These are phyloP conservation scores for Stagonosporopsis tanaceti DNA, from an alignment of 2,329 filamentous ascomycete genomes.

Conservation along the genomic window DNA sequence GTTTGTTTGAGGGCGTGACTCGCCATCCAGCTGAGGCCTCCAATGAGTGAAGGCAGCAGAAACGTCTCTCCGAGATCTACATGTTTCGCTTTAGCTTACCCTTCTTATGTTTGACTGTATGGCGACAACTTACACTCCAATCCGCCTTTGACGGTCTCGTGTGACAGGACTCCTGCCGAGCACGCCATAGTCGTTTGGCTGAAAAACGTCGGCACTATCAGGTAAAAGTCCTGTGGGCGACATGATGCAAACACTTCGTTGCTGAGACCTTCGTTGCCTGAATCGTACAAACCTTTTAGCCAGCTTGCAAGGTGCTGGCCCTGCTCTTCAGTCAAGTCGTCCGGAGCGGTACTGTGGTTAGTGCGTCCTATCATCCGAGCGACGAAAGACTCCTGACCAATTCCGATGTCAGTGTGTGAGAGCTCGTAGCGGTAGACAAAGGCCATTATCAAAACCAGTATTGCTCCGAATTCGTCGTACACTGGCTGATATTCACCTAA, in stretches of 20 bases:
- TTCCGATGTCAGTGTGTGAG: constrained; percentile 69
- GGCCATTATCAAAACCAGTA: constrained; percentile 75
- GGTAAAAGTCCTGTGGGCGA: constrained; percentile 82
- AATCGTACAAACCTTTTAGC: constrained; percentile 78
- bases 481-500: constrained; percentile 80
- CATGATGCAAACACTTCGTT: constrained; percentile 85
- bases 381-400: constrained; percentile 71
- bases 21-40: constrained; percentile 75
- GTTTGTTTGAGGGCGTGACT: constrained; percentile 74
- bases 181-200: constrained; percentile 77
- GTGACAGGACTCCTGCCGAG: constrained; percentile 68
- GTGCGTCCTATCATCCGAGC: constrained; percentile 69
- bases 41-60: constrained; percentile 78
- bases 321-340: constrained; percentile 72
- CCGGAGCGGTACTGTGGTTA: constrained; percentile 63
- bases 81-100: neutral
- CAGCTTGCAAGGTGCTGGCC: constrained; percentile 73
- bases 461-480: constrained; percentile 84
- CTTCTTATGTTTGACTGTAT: neutral
- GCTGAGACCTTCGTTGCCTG: constrained; percentile 71
- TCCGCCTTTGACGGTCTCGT: constrained; percentile 76
- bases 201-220: constrained; percentile 79
- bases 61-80: constrained; percentile 80
- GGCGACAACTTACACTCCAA: constrained; percentile 69
- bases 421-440: constrained; percentile 80